phyloP scores from a whole-genome alignment of 106 monocot genomes.

The Acorus calamus region DNA sequence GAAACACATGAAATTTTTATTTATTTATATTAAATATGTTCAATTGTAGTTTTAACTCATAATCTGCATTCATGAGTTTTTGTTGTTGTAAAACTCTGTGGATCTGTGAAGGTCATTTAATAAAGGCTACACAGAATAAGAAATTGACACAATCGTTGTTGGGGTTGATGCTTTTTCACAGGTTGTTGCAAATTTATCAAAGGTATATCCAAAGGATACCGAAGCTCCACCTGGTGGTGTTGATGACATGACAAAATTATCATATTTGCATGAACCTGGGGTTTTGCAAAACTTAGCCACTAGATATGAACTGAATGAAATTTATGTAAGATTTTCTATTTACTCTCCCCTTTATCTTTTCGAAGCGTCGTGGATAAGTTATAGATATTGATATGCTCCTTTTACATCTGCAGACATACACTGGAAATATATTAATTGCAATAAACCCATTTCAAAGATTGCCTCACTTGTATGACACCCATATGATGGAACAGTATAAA shows the following conservation, averaged over 20 bases:
- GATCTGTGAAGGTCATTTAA: too few species aligned
- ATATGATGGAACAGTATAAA: conserved; percentile 71
- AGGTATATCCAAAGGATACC: conserved; percentile 51
- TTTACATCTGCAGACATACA: conserved; percentile 44
- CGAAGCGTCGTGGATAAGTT: too few species aligned
- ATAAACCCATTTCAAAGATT: conserved; percentile 73
- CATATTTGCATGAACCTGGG: conserved; percentile 85
- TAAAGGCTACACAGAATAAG: too few species aligned
- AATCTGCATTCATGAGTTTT: too few species aligned
- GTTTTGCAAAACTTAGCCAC: conserved; percentile 61
- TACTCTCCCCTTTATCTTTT: neutral
- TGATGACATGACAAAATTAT: conserved; percentile 80
- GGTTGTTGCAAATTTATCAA: conserved; percentile 43
- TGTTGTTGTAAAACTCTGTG: too few species aligned
- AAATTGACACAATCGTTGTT: too few species aligned
- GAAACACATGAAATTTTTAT: too few species aligned
- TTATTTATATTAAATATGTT: too few species aligned
- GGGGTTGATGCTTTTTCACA: conserved; percentile 1
- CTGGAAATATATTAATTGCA: conserved; percentile 66
- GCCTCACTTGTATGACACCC: conserved; percentile 48
- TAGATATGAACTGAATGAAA: conserved; percentile 66
- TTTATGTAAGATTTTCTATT: conserved; percentile 50
- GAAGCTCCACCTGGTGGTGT: conserved; percentile 75
- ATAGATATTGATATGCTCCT: neutral
- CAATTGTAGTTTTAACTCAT: too few species aligned